Base-by-base conservation (phyloP, 176 grass and related monocot genomes). In the Dactylis glomerata region DNA sequence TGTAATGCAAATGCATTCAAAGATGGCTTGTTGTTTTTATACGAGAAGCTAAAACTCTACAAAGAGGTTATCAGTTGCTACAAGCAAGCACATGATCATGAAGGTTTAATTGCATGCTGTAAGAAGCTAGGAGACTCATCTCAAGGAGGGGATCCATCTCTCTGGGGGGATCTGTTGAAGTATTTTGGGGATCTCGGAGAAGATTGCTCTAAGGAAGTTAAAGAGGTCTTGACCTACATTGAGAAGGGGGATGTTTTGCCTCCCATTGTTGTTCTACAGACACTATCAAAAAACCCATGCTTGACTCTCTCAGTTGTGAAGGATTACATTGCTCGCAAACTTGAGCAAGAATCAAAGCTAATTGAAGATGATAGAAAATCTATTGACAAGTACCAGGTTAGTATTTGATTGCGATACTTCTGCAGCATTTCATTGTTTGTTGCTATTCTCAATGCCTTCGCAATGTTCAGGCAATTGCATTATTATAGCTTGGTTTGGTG, bases 21-120 rank as follows among this genome's bases (percentile, higher is more conserved):
- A 91, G 89, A 92, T 79, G 96, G 96, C 5, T 68, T 99, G 73
- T 54, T 99, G 51, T 99, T 96, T 94, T 78, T 99, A 34, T 99
- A 96, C 68, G 96, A 99, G 81, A 99, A 96, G 89, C 82, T 96
- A 75, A 94, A 99, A 83, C 89, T 99, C 12, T 94, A 88, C 77
- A 99, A 92, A 92, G 93, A 96, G 86, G 96, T 99, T 81, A 99
- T 99, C 64, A 82, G 90, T 84, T 96, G 93, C 81, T 99, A 99
- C 86, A 94, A 96, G 93, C 96, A 99, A 87, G 81, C 86, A 26
- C 93, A 96, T 12, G 96, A 99, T 83, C 96, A 99, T 88, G 81
- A 90, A 85, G 96, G 93, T 79, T 86, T 99, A 89, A 99, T 99
- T 91, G 83, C 93, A 78, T 96, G 89, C 81, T 99, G 93, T 81